These are phyloP conservation scores for Malus orientalis DNA, from an alignment of 306 rosid species.

Conservation along the genomic window DNA sequence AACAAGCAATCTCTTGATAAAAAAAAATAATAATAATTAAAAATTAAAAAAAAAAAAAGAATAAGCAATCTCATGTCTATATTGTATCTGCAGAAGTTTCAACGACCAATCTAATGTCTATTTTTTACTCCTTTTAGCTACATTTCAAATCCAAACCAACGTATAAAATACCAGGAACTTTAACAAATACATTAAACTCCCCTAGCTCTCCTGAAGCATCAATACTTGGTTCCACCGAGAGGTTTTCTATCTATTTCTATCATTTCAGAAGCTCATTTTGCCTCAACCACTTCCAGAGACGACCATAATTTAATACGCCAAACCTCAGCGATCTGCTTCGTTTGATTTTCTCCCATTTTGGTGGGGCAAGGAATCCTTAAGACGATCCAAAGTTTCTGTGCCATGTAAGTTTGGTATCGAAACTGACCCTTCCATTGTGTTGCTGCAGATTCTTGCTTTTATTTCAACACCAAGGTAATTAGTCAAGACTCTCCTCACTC, in stretches of 20 bases:
- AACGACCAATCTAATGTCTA: slow-evolving; percentile 6
- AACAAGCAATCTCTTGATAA: slow-evolving; percentile 3
- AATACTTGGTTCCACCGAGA: neutral
- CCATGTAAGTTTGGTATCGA: slow-evolving; percentile 6
- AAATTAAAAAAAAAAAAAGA: too few relatives aligned
- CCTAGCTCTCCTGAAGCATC: neutral
- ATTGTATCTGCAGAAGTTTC: neutral
- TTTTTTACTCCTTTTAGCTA: neutral
- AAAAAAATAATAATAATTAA: too few relatives aligned
- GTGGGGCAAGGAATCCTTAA: slow-evolving; percentile 19
- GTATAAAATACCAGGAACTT: slow-evolving; percentile 2
- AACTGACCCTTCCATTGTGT: slow-evolving; percentile 40
- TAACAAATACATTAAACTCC: slow-evolving; percentile 19
- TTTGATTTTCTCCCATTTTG: slow-evolving; percentile 19
- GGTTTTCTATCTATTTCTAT: neutral
- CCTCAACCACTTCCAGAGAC: neutral
- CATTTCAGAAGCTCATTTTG: neutral
- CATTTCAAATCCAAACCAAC: slow-evolving; percentile 12
- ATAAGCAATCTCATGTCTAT: neutral
- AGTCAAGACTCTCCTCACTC: slow-evolving; percentile 79
- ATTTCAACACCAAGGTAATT: slow-evolving; percentile 86
- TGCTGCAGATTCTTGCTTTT: slow-evolving; percentile 52
- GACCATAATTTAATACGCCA: neutral
- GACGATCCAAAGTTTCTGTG: slow-evolving; percentile 17
- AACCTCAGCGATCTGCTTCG: slow-evolving; percentile 1